Evolutionary conservation across 805 yeast genomes (phyloP), one percentile per base, ranked within the genome.

Genomic region (Metschnikowia anglica): DNA sequence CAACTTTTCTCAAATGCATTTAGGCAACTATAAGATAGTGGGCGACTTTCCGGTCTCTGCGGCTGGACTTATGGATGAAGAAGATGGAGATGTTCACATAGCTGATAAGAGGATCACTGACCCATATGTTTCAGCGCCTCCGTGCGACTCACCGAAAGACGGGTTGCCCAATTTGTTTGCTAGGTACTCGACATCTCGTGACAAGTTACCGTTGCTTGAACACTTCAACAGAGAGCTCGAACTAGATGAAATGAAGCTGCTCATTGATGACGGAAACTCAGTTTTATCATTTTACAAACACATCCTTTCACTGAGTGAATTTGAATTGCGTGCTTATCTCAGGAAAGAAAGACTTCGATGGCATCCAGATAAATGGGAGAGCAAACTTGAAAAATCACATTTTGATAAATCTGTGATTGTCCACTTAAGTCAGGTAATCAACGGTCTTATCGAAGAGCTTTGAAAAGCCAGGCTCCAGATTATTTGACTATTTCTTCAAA

Each of bases 301-400:
- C 26, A 56, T 67, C 13, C 16, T 37, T 2, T 41, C 28, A 52
- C 25, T 23, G 39, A 15, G 52, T 15, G 51, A 48, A 24, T 7
- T 18, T 12, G 40, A 47, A 5, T 29, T 63, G 20, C 12, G 46
- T 2, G 61, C 53, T 1, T 44, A 68, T 13, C 37, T 69, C 5
- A 78, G 73, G 44, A 51, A 45, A 21, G 88, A 83, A 51, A 58
- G 88, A 41, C 58, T 82, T 5, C 61, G 77, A 47, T 83, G 88
- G 88, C 89, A 83, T 56, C 89, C 89, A 1, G 89, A 83, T 54
- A 75, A 73, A 53, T 76, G 83, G 81, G 53, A 57, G 9, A 55
- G 58, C 9, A 56, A 55, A 28, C 53, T 67, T 3, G 46, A 58
- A 12, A 42, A 37, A 11, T 52, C 34, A 16, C 49, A 37, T n/a